These are phyloP conservation scores for Cucurbita maxima DNA, from an alignment of 306 rosid species.

Conservation along the genomic window DNA sequence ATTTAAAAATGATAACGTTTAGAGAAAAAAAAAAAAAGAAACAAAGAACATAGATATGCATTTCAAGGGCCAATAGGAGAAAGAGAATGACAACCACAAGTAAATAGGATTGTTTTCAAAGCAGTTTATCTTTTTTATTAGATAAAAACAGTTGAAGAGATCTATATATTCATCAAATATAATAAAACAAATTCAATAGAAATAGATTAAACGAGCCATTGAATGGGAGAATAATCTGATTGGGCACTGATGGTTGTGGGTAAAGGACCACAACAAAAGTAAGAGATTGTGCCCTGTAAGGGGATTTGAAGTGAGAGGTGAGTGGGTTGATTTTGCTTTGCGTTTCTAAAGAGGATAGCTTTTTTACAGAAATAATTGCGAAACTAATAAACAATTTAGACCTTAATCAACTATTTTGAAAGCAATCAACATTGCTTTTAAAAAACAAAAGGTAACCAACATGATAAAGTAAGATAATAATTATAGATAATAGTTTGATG, in stretches of 20 bases:
- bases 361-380: neutral
- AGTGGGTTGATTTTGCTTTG: neutral
- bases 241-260: neutral
- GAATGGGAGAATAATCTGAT: neutral
- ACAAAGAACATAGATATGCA: neutral
- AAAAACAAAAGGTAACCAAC: neutral
- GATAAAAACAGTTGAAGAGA: neutral
- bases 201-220: neutral
- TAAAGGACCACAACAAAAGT: neutral
- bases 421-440: neutral
- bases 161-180: neutral
- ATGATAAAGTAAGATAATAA: neutral
- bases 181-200: neutral
- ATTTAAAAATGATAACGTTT: neutral
- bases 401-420: neutral
- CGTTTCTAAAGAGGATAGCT: neutral
- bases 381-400: neutral
- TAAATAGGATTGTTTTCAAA: neutral
- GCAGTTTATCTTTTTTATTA: neutral
- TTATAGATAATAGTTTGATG: neutral
- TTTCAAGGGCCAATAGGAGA: neutral
- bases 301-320: neutral
- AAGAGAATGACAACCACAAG: neutral
- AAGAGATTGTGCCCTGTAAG: neutral
- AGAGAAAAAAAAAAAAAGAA: neutral